Percentiles rank a stretch among this genome's conserved stretches.
Evolutionary conservation across 352 stramenopile genomes (phyloP).

Genomic region (Globisporangium cystogenes): DNA sequence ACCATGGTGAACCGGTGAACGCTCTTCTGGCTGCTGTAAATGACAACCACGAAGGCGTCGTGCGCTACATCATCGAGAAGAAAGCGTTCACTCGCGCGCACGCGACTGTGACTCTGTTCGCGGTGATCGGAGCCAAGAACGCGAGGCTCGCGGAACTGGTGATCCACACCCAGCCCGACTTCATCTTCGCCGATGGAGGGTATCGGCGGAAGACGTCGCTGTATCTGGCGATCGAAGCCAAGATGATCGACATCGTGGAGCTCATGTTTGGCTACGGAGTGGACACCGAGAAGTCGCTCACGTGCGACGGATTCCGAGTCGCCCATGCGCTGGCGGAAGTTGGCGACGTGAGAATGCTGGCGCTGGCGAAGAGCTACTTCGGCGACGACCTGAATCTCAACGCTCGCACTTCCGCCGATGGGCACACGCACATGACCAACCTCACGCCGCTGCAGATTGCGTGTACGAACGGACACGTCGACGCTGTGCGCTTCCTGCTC

Average conservation of each 20-base stretch:
- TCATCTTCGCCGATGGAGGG: background rate
- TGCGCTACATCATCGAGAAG: no score
- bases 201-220: background rate
- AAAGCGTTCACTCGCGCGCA: no score
- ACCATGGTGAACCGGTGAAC: no score
- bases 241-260: background rate
- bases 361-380: background rate
- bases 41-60: no score
- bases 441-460: no score
- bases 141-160: no score
- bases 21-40: no score
- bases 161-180: no score
- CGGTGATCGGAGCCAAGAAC: no score
- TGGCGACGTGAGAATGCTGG: background rate
- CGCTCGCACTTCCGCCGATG: no score
- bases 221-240: conserved; percentile 5
- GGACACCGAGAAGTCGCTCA: background rate
- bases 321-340: background rate
- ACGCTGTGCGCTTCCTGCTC: background rate
- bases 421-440: no score
- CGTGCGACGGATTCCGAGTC: background rate
- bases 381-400: background rate
- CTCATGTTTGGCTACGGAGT: background rate
- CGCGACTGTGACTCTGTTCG: no score
- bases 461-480: background rate